Percentiles rank a stretch among this genome's conserved stretches.
Evolutionary conservation across 805 yeast genomes (phyloP).

Genomic region (Scheffersomyces coipomensis): DNA sequence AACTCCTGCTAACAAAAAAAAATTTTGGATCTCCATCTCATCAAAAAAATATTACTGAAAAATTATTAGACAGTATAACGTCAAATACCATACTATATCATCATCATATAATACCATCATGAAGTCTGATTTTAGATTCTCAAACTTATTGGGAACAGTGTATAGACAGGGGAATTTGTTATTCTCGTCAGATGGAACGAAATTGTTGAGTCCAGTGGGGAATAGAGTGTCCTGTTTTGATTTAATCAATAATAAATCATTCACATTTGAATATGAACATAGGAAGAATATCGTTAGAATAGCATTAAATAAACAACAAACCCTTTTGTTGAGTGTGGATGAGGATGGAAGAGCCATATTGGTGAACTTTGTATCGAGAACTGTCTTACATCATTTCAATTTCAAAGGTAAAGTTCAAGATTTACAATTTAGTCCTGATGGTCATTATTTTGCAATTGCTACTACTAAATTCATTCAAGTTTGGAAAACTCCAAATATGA

Average conservation of each 20-base stretch:
- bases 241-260: constrained; percentile 76
- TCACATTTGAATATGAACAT: constrained; percentile 90
- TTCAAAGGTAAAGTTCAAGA: constrained; percentile 78
- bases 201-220: constrained; percentile 88
- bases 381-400: constrained; percentile 90
- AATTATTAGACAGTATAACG: no score
- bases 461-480: constrained; percentile 80
- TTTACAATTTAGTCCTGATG: constrained; percentile 85
- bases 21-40: no score
- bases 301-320: constrained; percentile 80
- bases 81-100: no score
- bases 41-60: no score
- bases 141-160: constrained; percentile 91
- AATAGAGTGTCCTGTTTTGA: constrained; percentile 90
- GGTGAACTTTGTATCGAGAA: constrained; percentile 78
- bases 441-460: constrained; percentile 82
- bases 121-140: constrained; percentile 87
- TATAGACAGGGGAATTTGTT: constrained; percentile 89
- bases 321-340: constrained; percentile 80
- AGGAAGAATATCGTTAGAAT: constrained; percentile 76
- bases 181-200: constrained; percentile 83
- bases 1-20: no score
- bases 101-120: constrained; percentile 29
- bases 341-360: constrained; percentile 90
- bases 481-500: constrained; percentile 84